Base-by-base conservation (phyloP, 2,329 filamentous ascomycete species). In the Aspergillus jensenii region DNA sequence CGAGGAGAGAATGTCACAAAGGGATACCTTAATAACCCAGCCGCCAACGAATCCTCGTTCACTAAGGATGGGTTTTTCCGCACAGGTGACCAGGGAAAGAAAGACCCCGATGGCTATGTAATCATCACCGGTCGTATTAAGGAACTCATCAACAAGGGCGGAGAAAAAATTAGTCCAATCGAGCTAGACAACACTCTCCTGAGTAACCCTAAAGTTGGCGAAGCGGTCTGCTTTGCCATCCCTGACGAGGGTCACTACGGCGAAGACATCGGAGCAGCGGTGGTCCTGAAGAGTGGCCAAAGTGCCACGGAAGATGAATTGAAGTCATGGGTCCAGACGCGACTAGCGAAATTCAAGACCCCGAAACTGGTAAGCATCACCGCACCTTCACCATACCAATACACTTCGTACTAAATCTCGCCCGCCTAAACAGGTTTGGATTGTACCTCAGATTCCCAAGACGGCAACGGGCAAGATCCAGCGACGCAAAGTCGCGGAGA, bases 381-480 rank as follows among this genome's bases (percentile, higher is more conserved):
- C 19, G 2, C 21, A 17, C 2, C 21, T 51, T 52, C 35, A 17
- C 12, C 35, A 21, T 4, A 15, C 7, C 6, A 15, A n/a, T 49
- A 33, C 31, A 35, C 5, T 12, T 12, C 19, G 17, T 23, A 41
- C 21, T 41, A 17, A 21, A 9, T 12, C 21, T 39, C 35, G 8
- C 35, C 15, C 27, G 40, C 17, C 12, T 47, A 2, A 31, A 23
- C 39, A 89, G 87, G 80, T 93, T 37, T 95, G 90, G 79, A 92
- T 95, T 67, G 90, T 90, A 37, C 84, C 91, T 58, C 78, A 88
- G 63, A 96, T 96, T 86, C 91, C 91, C 62, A 96, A 96, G 82
- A 93, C 91, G 4, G 90, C 91, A n/a, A 96, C 91, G 6, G 91
- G 91, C 56, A 96, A 96, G 81, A 89, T 96, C 59, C 91, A 96